Evolutionary conservation across 2,329 filamentous ascomycete genomes (phyloP), one percentile per base, ranked within the genome.

Genomic region (Claviceps sp.): DNA sequence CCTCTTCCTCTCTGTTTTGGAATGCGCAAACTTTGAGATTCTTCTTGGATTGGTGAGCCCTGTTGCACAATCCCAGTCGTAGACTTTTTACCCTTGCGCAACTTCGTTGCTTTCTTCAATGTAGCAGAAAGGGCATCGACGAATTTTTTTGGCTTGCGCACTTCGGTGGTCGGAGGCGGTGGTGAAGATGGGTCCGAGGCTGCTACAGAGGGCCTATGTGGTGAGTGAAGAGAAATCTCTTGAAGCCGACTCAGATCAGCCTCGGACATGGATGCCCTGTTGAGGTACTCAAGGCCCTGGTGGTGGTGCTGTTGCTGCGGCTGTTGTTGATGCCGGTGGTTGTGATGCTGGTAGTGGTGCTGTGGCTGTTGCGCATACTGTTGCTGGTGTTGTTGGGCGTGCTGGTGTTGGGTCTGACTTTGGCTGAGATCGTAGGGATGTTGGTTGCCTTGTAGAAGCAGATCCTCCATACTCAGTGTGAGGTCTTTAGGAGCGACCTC

Each of bases 241-340:
- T 74, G 71, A 2, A 75, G 64, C 34, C 67, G 64, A 8, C 72
- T 65, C n/a, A 75, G 63, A 56, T 74, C 72, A 39, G 70, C 70
- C 54, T 75, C 71, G 3, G 72, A 74, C 61, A 75, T 70, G 52
- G 70, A 71, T 23, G 61, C 67, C 14, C 63, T 62, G 40, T 62
- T 62, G 13, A 64, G 53, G 49, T 58, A 55, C 5, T 58, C 54
- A 37, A 57, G 53, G 22, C 11, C 58, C 17, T 60, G 58, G 7
- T 53, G 50, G 4, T 50, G 48, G 4, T 44, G 40, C 17, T 22
- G 40, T 5, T 49, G 47, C 0, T 49, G 39, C 3, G 43, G 45
- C 0, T 22, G 23, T 17, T 59, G 57, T 6, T 49, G 50, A 2
- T 49, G 47, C 0, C n/a, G n/a, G n/a, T n/a, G n/a, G n/a, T n/a